A percentile compares a stretch with the other conserved stretches of the same genome.
Evolutionary conservation across 164 flowering plant genomes (phyloP).

Genomic region (Buxus sempervirens): DNA sequence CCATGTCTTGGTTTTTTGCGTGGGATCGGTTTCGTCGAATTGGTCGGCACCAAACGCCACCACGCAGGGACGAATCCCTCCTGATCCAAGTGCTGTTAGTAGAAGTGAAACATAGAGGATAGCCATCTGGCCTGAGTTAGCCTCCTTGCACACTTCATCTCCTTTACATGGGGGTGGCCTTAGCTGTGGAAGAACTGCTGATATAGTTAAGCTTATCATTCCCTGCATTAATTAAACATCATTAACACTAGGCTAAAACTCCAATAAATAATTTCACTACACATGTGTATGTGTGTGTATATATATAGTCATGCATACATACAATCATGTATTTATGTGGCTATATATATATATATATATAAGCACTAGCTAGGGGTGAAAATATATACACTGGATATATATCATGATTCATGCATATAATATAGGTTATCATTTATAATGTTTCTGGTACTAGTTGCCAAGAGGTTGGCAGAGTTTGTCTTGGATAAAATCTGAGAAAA

Average conservation of each 20-base stretch:
- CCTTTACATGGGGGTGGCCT: not conserved
- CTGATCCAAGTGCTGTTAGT: not conserved
- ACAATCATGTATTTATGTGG: too few relatives aligned
- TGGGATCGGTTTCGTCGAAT: not conserved
- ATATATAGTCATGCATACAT: too few relatives aligned
- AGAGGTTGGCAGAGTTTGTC: not conserved
- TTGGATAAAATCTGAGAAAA: not conserved
- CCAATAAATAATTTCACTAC: not conserved
- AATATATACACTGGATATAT: too few relatives aligned
- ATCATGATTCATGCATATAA: too few relatives aligned
- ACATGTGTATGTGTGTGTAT: not conserved
- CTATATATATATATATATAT: too few relatives aligned
- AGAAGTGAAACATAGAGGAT: not conserved
- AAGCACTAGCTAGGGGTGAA: too few relatives aligned
- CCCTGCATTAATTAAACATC: not conserved
- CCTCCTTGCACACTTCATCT: not conserved
- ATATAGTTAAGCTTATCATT: not conserved
- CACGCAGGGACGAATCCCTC: not conserved
- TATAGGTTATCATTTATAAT: too few relatives aligned
- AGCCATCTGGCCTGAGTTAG: not conserved
- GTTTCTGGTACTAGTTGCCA: too few relatives aligned
- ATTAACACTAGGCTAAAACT: not conserved
- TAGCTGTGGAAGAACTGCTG: not conserved
- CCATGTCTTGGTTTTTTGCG: not conserved
- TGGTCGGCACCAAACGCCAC: constrained; percentile 3